Conservation (phyloP, 2,329 filamentous ascomycete species). For the Aspergillus sp. region DNA sequence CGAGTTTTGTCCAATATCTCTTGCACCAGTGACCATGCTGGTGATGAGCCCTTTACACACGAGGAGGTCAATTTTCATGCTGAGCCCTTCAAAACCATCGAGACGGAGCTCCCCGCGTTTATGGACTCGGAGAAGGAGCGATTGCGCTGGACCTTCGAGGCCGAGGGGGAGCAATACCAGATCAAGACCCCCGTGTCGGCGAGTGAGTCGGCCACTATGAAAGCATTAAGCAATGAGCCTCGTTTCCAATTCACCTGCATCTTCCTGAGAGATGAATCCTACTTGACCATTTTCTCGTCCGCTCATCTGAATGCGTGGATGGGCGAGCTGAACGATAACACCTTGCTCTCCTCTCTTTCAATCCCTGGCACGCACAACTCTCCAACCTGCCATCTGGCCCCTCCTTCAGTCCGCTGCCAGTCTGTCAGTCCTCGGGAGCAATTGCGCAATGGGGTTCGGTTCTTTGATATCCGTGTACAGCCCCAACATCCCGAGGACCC, state of each 20-base stretch:
- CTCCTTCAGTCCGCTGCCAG: conserved; percentile 92
- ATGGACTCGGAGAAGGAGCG: conserved; percentile 58
- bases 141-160: conserved; percentile 69
- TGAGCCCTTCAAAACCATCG: conserved; percentile 62
- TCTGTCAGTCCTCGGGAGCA: conserved; percentile 72
- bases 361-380: conserved; percentile 97
- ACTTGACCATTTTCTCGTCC: conserved; percentile 64
- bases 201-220: conserved; percentile 57
- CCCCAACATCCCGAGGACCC: conserved; percentile 54
- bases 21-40: conserved; percentile 39
- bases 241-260: conserved; percentile 60
- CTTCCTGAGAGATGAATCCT: conserved; percentile 54
- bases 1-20: conserved; percentile 46
- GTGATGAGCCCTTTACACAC: conserved; percentile 57
- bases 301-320: conserved; percentile 74
- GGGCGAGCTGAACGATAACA: conserved; percentile 65
- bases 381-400: conserved; percentile 74
- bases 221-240: conserved; percentile 49
- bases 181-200: conserved; percentile 66
- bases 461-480: conserved; percentile 85
- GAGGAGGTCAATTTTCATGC: conserved; percentile 61
- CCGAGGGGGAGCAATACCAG: conserved; percentile 60
- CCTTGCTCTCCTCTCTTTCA: conserved; percentile 72
- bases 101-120: conserved; percentile 58
- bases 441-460: conserved; percentile 84